phyloP scores from a whole-genome alignment of 345 rosid species.

The Citropsis articulata region DNA sequence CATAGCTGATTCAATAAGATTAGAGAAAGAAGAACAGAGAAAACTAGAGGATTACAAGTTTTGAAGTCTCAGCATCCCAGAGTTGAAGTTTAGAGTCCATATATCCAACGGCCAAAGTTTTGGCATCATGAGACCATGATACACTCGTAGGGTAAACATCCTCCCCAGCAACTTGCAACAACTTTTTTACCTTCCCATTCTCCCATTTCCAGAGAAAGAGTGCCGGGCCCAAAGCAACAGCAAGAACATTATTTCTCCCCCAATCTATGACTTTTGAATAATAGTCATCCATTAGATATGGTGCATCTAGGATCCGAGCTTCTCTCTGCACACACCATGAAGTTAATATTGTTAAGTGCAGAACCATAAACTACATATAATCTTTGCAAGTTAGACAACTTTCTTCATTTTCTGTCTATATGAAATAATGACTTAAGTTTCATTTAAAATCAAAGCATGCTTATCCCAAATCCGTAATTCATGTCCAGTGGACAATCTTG shows the following conservation, averaged over 20 bases:
- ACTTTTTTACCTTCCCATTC: slow-evolving; percentile 15
- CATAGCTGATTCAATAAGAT: no score
- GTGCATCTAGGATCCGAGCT: slow-evolving; percentile 46
- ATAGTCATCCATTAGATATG: slow-evolving; percentile 37
- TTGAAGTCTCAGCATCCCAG: slow-evolving; percentile 47
- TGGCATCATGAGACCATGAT: slow-evolving; percentile 39
- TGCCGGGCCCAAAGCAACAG: slow-evolving; percentile 35
- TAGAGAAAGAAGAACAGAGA: not conserved
- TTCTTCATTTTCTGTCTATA: not conserved
- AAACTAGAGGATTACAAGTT: slow-evolving; percentile 32
- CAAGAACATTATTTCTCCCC: slow-evolving; percentile 49
- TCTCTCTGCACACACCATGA: slow-evolving; percentile 31
- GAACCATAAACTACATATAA: not conserved
- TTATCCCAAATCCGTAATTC: not conserved
- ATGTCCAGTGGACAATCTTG: not conserved
- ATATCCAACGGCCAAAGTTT: slow-evolving; percentile 38
- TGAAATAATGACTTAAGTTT: not conserved
- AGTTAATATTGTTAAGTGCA: not conserved
- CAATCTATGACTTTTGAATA: slow-evolving; percentile 40
- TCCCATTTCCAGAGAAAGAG: slow-evolving; percentile 39
- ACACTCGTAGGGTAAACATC: slow-evolving; percentile 39
- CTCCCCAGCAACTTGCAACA: slow-evolving; percentile 23
- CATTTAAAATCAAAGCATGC: not conserved
- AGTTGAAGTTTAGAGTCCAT: slow-evolving; percentile 34
- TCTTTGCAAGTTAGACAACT: not conserved